Percentiles rank a stretch among this genome's conserved stretches.
Evolutionary conservation across 345 rosid species (phyloP).

Genomic region (Aquilaria sinensis): DNA sequence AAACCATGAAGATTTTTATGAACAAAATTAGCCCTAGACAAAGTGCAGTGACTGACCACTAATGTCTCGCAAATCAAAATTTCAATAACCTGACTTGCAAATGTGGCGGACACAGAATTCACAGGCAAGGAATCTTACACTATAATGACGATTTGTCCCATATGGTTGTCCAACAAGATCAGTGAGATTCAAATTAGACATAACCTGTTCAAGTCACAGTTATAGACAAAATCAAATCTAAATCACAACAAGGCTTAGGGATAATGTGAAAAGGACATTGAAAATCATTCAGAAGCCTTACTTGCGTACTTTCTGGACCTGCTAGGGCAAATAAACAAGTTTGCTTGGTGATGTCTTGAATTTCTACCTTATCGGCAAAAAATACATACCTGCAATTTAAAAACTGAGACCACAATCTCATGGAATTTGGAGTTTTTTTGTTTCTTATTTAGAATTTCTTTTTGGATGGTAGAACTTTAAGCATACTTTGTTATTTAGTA

Average conservation of each 20-base stretch:
- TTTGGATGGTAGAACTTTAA: too few species aligned
- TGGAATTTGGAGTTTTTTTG: not conserved
- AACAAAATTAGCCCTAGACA: too few species aligned
- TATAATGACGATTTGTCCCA: conserved; percentile 73
- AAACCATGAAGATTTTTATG: too few species aligned
- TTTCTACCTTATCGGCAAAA: conserved; percentile 78
- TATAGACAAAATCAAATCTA: conserved; percentile 10
- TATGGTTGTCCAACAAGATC: conserved; percentile 77
- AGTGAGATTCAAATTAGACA: conserved; percentile 57
- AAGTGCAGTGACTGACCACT: too few species aligned
- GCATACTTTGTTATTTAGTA: too few species aligned
- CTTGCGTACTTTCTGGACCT: conserved; percentile 69
- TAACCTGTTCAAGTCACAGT: conserved; percentile 42
- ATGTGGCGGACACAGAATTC: too few species aligned
- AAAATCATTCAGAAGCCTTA: conserved; percentile 27
- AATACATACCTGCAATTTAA: conserved; percentile 60
- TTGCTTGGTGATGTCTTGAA: conserved; percentile 74
- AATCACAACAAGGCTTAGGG: conserved; percentile 11
- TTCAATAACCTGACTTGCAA: too few species aligned
- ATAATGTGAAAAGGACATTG: conserved; percentile 5
- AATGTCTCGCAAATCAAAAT: too few species aligned
- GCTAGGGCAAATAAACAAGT: conserved; percentile 61
- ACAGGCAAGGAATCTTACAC: conserved; percentile 36
- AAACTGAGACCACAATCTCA: conserved; percentile 1
- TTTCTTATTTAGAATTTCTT: not conserved